A percentile compares a stretch with the other conserved stretches of the same genome.
Evolutionary conservation across 306 rosid genomes (phyloP).

Genomic region (Prunus campanulata): DNA sequence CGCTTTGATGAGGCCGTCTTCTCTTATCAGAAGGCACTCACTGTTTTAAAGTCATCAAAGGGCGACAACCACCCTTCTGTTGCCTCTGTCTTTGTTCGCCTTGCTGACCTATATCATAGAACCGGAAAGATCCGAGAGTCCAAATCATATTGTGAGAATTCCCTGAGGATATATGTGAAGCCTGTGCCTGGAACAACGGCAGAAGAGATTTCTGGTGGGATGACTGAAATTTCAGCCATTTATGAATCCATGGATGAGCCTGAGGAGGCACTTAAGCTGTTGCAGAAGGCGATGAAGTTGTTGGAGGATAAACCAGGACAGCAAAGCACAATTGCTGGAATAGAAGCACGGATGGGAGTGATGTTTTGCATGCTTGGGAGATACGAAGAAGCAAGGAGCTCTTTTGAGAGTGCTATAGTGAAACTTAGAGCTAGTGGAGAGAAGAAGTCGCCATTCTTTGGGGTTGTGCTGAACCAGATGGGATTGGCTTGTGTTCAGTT

Average conservation of each 20-base stretch:
- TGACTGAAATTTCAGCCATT: constrained; percentile 91
- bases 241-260: constrained; percentile 96
- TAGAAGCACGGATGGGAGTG: constrained; percentile 97
- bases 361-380: constrained; percentile 88
- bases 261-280: constrained; percentile 84
- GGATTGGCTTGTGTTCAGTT: constrained; percentile 94
- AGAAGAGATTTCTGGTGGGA: constrained; percentile 86
- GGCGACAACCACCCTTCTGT: constrained; percentile 95
- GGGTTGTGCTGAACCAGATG: constrained; percentile 97
- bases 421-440: constrained; percentile 93
- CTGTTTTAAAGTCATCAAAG: constrained; percentile 82
- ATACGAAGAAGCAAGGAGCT: constrained; percentile 77
- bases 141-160: constrained; percentile 92
- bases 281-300: constrained; percentile 79
- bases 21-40: constrained; percentile 98
- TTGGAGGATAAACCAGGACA: constrained; percentile 98
- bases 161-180: constrained; percentile 81
- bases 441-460: constrained; percentile 95
- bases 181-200: constrained; percentile 95
- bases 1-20: constrained; percentile 96
- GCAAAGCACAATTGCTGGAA: constrained; percentile 93
- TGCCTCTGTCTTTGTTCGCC: constrained; percentile 88
- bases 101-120: constrained; percentile 91
- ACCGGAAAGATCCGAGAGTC: constrained; percentile 97
- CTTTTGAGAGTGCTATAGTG: constrained; percentile 76